A percentile compares a stretch with the other conserved stretches of the same genome.
Evolutionary conservation across 768 basidiomycete species (phyloP).

Genomic region (Pulveroboletus ravenelii): DNA sequence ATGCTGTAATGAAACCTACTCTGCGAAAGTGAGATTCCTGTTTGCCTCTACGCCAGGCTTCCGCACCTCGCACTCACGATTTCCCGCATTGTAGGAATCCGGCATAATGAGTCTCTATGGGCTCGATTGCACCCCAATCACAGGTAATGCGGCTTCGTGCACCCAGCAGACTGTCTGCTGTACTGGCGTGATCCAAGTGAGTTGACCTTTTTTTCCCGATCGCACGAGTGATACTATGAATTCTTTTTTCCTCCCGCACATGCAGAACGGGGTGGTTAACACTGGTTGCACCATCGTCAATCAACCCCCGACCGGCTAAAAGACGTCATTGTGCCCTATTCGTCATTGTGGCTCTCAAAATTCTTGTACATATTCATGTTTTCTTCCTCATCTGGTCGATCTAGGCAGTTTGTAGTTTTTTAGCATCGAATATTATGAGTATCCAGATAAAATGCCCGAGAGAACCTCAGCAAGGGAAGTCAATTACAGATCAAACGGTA

Average conservation of each 20-base stretch:
- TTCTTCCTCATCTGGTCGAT: neutral
- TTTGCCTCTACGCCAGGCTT: too few relatives aligned
- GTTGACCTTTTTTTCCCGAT: neutral
- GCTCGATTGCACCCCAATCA: constrained; percentile 2
- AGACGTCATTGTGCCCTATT: neutral
- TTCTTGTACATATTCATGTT: neutral
- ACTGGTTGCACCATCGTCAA: constrained; percentile 11
- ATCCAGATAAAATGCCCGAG: too few relatives aligned
- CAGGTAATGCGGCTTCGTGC: constrained; percentile 4
- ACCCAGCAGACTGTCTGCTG: constrained; percentile 17
- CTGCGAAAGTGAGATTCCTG: neutral
- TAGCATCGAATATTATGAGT: too few relatives aligned
- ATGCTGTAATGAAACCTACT: constrained; percentile 1
- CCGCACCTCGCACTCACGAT: neutral
- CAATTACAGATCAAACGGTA: too few relatives aligned
- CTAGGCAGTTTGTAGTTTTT: too few relatives aligned
- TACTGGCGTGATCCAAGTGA: neutral
- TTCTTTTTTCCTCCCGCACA: neutral
- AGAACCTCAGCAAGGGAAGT: too few relatives aligned
- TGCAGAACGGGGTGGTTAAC: constrained; percentile 8
- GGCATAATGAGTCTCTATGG: neutral
- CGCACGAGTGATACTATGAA: neutral
- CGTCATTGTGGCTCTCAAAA: neutral
- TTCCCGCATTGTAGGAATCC: neutral
- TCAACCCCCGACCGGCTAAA: neutral